A percentile compares a stretch with the other conserved stretches of the same genome.
These are phyloP conservation scores for Mycosphaerella arachidis DNA, from an alignment of 2,329 filamentous ascomycete genomes.

Conservation along the genomic window DNA sequence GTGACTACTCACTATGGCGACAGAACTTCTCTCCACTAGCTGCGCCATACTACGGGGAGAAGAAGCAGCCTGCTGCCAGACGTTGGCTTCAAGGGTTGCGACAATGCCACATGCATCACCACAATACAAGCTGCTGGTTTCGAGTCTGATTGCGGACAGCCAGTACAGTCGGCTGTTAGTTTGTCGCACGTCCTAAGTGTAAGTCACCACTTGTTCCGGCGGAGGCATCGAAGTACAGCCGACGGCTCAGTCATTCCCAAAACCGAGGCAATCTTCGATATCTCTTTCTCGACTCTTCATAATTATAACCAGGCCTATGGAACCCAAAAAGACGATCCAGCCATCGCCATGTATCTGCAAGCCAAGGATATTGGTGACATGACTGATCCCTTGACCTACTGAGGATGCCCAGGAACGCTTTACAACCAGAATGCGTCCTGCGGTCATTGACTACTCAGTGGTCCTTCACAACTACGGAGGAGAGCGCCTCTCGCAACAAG, in stretches of 20 bases:
- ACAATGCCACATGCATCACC: conserved; percentile 12
- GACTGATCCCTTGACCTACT: too few relatives aligned
- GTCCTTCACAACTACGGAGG: neutral
- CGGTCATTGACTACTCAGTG: conserved; percentile 2
- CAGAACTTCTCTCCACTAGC: too few relatives aligned
- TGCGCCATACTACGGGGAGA: neutral
- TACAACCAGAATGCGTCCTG: conserved; percentile 2
- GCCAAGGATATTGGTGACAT: too few relatives aligned
- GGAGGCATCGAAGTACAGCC: neutral
- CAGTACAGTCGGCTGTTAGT: neutral
- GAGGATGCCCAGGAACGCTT: neutral
- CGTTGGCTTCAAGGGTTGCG: neutral
- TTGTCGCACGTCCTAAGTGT: neutral
- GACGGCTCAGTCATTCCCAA: too few relatives aligned
- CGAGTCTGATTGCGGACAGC: conserved; percentile 15
- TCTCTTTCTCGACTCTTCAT: too few relatives aligned
- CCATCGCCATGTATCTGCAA: neutral
- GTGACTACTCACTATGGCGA: too few relatives aligned
- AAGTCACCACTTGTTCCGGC: too few relatives aligned
- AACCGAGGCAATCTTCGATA: too few relatives aligned
- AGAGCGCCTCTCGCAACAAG: neutral
- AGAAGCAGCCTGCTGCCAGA: neutral
- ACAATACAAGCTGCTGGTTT: conserved; percentile 16
- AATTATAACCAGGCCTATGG: too few relatives aligned
- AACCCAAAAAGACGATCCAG: too few relatives aligned